A percentile compares a stretch with the other conserved stretches of the same genome.
phyloP scores from a whole-genome alignment of 164 flowering plant genomes.

The Liquidambar formosana region DNA sequence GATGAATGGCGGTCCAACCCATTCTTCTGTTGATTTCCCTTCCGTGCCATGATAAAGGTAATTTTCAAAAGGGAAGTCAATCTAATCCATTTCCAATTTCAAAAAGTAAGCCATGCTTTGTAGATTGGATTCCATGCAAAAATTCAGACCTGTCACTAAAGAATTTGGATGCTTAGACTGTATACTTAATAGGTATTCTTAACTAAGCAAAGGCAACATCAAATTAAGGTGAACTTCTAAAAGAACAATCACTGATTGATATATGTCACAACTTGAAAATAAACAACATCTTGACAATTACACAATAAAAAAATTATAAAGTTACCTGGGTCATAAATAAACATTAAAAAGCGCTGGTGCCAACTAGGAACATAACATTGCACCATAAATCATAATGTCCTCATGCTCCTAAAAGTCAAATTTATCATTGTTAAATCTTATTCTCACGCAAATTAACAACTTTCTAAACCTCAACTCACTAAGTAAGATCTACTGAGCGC shows the following conservation, averaged over 20 bases:
- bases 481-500: too few species aligned
- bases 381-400: not conserved
- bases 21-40: constrained; percentile 64
- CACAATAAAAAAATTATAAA: too few species aligned
- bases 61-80: not conserved
- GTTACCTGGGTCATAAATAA: too few species aligned
- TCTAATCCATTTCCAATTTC: constrained; percentile 2
- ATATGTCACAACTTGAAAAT: too few species aligned
- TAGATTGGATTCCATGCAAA: constrained; percentile 1
- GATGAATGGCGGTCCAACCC: constrained; percentile 44
- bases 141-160: not conserved
- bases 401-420: not conserved
- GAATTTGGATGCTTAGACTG: too few species aligned
- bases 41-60: constrained; percentile 54
- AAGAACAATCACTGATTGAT: not conserved
- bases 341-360: too few species aligned
- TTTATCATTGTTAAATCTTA: too few species aligned
- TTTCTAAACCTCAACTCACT: too few species aligned
- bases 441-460: too few species aligned
- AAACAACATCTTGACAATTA: not conserved
- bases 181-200: not conserved
- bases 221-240: not conserved
- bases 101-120: constrained; percentile 3
- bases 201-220: not conserved
- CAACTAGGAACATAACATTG: not conserved